phyloP scores from a whole-genome alignment of 257 asterid genomes.

The Handroanthus guayacan region DNA sequence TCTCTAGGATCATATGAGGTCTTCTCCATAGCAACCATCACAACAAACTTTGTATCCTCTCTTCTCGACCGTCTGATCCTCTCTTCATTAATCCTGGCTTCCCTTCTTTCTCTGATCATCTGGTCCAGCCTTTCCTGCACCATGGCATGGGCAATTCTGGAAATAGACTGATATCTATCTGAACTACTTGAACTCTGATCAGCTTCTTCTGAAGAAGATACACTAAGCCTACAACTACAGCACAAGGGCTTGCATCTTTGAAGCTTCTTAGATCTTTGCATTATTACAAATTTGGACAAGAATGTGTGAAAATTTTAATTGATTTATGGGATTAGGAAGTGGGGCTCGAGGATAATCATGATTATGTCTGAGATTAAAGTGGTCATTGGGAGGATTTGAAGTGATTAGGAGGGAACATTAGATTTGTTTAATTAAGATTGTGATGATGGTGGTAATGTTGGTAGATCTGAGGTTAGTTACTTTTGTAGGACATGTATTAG shows the following conservation, averaged over 20 bases:
- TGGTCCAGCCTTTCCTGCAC: slow-evolving; percentile 83
- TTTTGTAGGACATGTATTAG: slow-evolving; percentile 48
- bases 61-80: slow-evolving; percentile 39
- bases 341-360: slow-evolving; percentile 56
- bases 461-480: slow-evolving; percentile 45
- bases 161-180: slow-evolving; percentile 50
- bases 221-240: slow-evolving; percentile 71
- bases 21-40: slow-evolving; percentile 85
- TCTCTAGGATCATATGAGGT: slow-evolving; percentile 71
- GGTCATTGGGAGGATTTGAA: slow-evolving; percentile 42
- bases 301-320: slow-evolving; percentile 34
- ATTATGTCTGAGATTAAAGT: slow-evolving; percentile 56
- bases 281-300: slow-evolving; percentile 46
- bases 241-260: slow-evolving; percentile 65
- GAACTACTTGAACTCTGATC: slow-evolving; percentile 55
- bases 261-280: slow-evolving; percentile 61
- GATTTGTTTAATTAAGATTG: slow-evolving; percentile 39
- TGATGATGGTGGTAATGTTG: slow-evolving; percentile 32
- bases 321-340: slow-evolving; percentile 55
- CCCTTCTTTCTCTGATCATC: slow-evolving; percentile 69
- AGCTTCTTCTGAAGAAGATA: slow-evolving; percentile 69
- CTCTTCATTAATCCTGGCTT: slow-evolving; percentile 32
- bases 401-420: slow-evolving; percentile 49
- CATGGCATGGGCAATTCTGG: slow-evolving; percentile 86
- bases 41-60: slow-evolving; percentile 59